Base-by-base conservation (phyloP, 495 filamentous ascomycete genomes). In the Penicillium cinerascens region DNA sequence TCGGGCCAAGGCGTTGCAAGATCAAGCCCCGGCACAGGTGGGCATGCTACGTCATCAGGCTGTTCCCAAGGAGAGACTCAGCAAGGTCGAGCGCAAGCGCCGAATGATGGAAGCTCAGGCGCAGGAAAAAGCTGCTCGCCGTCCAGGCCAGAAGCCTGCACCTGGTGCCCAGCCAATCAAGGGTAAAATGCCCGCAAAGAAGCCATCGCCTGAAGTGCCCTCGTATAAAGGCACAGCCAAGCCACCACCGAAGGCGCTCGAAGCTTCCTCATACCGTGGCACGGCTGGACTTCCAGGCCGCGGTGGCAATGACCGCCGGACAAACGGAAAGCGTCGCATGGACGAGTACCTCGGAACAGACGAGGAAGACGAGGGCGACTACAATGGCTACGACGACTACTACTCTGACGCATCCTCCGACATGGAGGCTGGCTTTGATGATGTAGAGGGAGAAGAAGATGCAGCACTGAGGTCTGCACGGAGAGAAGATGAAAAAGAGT, bases 391-490 rank as follows among this genome's bases (percentile, higher is more conserved):
- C 42, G 76, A 84, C 39, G 78, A 80, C 44, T 77, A 76, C 46
- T 81, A 74, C 18, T 81, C 76, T 0, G 82, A 84, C 26, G 73
- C 44, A 15, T 81, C 76, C 3, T 83, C 81, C 11, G 84, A 84
- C 52, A 87, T 87, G 84, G 84, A 87, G 62, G 84, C 79, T 49
- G 82, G 79, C 11, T 68, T 78, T 20, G 76, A 76, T 42, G 83
- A 85, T 54, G 65, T 86, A 41, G 78, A 82, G 53, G 58, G 74
- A 5, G 84, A 87, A 64, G 84, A 87, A 66, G 65, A 59, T 6
- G 51, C 53, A 7, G 80, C 82, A 16, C 55, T 81, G 40, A 65
- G 62, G 39, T 63, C 53, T 16, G 84, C 83, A 6, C 73, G 71
- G 41, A 73, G 71, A 58, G 84, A 87, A 57, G 84, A 87, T 52